Evolutionary conservation across 371 early-diverging fungal genomes (phyloP).

Genomic region (Phascolomyces articulosus): DNA sequence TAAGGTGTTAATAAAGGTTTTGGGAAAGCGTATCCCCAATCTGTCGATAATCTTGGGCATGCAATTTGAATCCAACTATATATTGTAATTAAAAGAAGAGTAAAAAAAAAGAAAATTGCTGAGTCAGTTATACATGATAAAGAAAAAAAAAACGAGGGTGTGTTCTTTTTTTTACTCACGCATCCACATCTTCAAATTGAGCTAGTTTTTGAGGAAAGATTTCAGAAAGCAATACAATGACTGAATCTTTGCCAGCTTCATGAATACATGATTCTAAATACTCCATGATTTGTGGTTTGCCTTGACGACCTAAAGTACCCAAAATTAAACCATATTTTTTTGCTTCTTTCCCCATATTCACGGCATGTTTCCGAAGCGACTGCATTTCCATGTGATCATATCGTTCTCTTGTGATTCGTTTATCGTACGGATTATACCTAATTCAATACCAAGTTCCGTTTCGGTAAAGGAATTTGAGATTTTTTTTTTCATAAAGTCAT

Average conservation of each 20-base stretch:
- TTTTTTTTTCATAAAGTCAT: no score
- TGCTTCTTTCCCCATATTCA: conserved; percentile 72
- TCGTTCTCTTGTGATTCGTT: conserved; percentile 90
- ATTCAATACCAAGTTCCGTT: neutral
- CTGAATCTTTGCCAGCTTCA: conserved; percentile 68
- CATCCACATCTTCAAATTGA: conserved; percentile 89
- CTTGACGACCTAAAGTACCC: conserved; percentile 99
- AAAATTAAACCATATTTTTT: conserved; percentile 90
- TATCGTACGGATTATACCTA: conserved; percentile 96
- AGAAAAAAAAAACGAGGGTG: conserved; percentile 5
- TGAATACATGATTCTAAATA: conserved; percentile 72
- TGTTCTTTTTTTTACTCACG: conserved; percentile 48
- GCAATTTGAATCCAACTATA: conserved; percentile 95
- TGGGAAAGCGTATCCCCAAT: conserved; percentile 98
- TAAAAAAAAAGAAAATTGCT: neutral
- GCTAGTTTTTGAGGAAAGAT: conserved; percentile 92
- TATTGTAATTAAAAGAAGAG: no score
- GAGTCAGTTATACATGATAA: neutral
- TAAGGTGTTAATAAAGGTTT: conserved; percentile 97
- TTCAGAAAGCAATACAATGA: conserved; percentile 88
- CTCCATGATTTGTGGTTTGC: conserved; percentile 90
- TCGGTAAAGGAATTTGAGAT: no score
- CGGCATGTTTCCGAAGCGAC: conserved; percentile 81
- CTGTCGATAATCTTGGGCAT: conserved; percentile 98
- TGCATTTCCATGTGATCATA: conserved; percentile 96